A percentile compares a stretch with the other conserved stretches of the same genome.
These are phyloP conservation scores for Saturnispora silvae DNA, from an alignment of 805 yeast genomes.

Conservation along the genomic window DNA sequence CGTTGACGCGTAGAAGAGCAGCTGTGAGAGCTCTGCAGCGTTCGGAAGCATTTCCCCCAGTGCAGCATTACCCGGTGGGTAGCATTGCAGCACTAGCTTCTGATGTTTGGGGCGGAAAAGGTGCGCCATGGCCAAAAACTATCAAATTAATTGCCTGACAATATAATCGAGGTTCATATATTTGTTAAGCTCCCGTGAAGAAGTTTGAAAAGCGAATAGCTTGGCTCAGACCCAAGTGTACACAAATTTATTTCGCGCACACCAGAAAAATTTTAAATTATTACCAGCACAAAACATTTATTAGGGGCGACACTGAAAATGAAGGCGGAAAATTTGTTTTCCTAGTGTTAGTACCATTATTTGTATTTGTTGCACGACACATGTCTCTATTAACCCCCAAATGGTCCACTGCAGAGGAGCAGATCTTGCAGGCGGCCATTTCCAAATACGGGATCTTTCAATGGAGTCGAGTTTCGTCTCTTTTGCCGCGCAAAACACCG, in stretches of 20 bases:
- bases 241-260: too few relatives aligned
- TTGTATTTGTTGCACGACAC: not conserved
- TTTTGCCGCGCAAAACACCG: constrained; percentile 76
- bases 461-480: constrained; percentile 88
- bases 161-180: not conserved
- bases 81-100: constrained; percentile 80
- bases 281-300: too few relatives aligned
- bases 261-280: too few relatives aligned
- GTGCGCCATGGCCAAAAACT: constrained; percentile 5
- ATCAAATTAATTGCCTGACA: not conserved
- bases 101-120: constrained; percentile 65
- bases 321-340: too few relatives aligned
- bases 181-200: too few relatives aligned
- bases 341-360: not conserved
- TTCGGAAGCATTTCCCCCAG: constrained; percentile 78
- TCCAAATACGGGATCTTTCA: constrained; percentile 89
- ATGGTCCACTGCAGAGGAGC: constrained; percentile 84
- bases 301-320: too few relatives aligned
- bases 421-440: constrained; percentile 81
- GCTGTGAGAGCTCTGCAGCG: constrained; percentile 79
- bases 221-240: too few relatives aligned
- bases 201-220: too few relatives aligned
- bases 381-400: not conserved
- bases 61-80: constrained; percentile 64
- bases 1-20: constrained; percentile 83